Percentiles rank a stretch among this genome's conserved stretches.
Evolutionary conservation across 2,329 filamentous ascomycete genomes (phyloP).

Genomic region (Aspergillus chevalieri): DNA sequence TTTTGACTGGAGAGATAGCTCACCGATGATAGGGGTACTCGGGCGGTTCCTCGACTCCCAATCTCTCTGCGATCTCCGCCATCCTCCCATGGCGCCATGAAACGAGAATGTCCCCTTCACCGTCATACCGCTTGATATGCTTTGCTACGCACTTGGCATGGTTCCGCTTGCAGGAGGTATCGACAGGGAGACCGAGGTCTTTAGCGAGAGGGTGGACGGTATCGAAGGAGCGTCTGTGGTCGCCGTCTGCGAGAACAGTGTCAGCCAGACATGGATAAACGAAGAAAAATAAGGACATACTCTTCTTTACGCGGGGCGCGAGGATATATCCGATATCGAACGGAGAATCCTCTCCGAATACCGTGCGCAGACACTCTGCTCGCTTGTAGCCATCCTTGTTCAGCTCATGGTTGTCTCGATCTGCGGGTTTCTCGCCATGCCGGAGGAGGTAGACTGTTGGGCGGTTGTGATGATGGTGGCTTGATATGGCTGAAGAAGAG

Average conservation of each 20-base stretch:
- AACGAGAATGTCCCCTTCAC: constrained; percentile 23
- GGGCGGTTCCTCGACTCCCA: constrained; percentile 16
- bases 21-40: constrained; percentile 23
- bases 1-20: constrained; percentile 3
- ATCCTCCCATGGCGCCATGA: constrained; percentile 25
- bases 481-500: constrained; percentile 3
- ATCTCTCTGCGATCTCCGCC: constrained; percentile 11
- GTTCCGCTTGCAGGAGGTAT: constrained; percentile 21
- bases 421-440: constrained; percentile 23
- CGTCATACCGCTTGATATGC: constrained; percentile 13
- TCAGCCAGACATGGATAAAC: not conserved
- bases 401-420: constrained; percentile 18
- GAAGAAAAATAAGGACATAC: constrained; percentile 11
- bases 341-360: constrained; percentile 19
- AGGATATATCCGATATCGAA: constrained; percentile 24
- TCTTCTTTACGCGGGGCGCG: constrained; percentile 17
- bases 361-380: constrained; percentile 21
- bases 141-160: constrained; percentile 17
- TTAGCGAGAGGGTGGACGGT: constrained; percentile 22
- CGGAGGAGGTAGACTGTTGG: constrained; percentile 26
- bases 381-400: constrained; percentile 19
- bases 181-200: constrained; percentile 22
- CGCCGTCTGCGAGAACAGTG: constrained; percentile 6
- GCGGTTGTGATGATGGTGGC: not conserved
- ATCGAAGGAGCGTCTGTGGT: constrained; percentile 14